Conservation (phyloP, 1,284 basidiomycete genomes). For the Pterula multifida region DNA sequence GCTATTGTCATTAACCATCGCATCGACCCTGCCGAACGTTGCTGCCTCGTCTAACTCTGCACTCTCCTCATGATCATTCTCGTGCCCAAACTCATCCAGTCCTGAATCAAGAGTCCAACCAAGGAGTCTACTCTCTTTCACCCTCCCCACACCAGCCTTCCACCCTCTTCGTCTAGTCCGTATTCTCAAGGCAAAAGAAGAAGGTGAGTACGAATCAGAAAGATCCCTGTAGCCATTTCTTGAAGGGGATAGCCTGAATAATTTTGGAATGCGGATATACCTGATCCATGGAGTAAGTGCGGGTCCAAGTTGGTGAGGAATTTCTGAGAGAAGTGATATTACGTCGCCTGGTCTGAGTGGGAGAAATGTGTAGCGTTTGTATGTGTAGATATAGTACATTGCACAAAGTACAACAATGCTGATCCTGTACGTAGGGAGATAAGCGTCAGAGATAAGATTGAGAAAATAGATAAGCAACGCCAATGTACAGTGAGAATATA, state of each 20-base stretch:
- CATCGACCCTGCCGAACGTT: neutral
- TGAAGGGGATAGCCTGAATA: neutral
- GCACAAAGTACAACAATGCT: neutral
- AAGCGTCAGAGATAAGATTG: neutral
- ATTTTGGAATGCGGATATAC: neutral
- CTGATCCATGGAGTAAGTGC: neutral
- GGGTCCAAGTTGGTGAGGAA: neutral
- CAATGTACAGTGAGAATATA: neutral
- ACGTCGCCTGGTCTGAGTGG: neutral
- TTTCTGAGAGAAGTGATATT: neutral
- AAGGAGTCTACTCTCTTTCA: neutral
- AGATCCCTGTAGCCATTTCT: neutral
- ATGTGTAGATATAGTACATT: neutral
- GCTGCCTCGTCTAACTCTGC: neutral
- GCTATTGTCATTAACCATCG: neutral
- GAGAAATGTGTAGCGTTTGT: neutral
- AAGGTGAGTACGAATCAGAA: neutral
- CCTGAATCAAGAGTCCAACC: neutral
- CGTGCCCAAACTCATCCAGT: neutral
- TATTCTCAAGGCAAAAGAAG: neutral
- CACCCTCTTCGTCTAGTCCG: neutral
- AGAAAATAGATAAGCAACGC: no score
- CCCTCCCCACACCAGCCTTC: neutral
- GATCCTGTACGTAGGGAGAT: neutral
- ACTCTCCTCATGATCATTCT: neutral